Evolutionary conservation across 495 filamentous ascomycete genomes (phyloP).

Genomic region (Tuber aestivum): DNA sequence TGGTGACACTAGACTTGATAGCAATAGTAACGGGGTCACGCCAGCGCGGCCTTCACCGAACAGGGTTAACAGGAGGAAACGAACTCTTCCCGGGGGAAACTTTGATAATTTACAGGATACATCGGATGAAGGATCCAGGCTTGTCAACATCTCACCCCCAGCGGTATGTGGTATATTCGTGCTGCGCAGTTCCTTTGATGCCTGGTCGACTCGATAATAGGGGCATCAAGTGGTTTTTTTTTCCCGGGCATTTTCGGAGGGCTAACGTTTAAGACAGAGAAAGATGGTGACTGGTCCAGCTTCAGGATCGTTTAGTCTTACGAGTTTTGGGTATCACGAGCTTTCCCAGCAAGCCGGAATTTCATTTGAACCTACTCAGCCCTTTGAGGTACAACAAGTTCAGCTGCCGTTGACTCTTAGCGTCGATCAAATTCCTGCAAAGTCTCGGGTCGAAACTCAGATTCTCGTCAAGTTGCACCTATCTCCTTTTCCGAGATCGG

Average conservation of each 20-base stretch:
- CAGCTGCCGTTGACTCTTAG: slow-evolving; percentile 35
- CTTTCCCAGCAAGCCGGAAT: background rate
- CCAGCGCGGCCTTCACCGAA: background rate
- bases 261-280: slow-evolving; percentile 2
- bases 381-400: slow-evolving; percentile 6
- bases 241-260: background rate
- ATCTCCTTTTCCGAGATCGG: slow-evolving; percentile 61
- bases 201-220: background rate
- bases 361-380: background rate
- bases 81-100: background rate
- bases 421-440: slow-evolving; percentile 45
- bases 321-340: background rate
- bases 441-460: slow-evolving; percentile 92
- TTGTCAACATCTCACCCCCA: background rate
- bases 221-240: background rate
- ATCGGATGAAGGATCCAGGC: background rate
- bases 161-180: background rate
- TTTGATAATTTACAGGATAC: background rate
- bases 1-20: background rate
- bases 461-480: slow-evolving; percentile 75
- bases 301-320: background rate
- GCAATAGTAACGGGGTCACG: background rate
- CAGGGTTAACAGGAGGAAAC: background rate
- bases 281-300: background rate
- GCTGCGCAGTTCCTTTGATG: background rate